Base-by-base conservation (phyloP, 1,284 basidiomycete genomes). In the Volvariella volvacea region DNA sequence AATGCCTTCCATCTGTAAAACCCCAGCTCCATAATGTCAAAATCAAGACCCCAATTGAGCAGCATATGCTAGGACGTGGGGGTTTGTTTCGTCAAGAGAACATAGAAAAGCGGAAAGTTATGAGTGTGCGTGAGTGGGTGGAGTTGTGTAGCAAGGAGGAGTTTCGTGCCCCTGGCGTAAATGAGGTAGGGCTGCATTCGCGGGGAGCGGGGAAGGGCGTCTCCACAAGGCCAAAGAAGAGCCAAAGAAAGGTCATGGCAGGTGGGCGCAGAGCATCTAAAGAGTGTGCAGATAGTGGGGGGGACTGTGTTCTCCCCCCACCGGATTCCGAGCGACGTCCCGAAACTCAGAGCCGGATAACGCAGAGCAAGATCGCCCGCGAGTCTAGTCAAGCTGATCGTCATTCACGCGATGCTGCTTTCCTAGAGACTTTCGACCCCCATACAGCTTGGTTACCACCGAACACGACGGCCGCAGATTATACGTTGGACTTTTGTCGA, bases 71-170 rank as follows among this genome's bases (percentile, higher is more conserved):
- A 37, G 94, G 94, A 8, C 74, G 79, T 33, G 79, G 80, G 6
- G 93, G 93, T 4, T 73, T 94, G 3, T 97, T 92, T 60, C 79
- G 88, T n/a, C 85, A 91, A 55, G 81, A 89, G 64, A 97, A 96
- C 60, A 75, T 96, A 52, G 92, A 92, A 68, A 91, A 89, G 60
- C 80, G 89, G 49, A 84, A 83, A 54, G 68, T 78, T 15, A 78
- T 92, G 73, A 86, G 82, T 49, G 78, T 93, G 20, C 80, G 88
- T 47, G 89, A 93, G 58, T 94, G 92, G 92, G 80, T 76, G 2
- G 83, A 88, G 54, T 72, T 92, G n/a, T 92, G 88, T 56, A 62
- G 63, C 19, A 81, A 78, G 52, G 78, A 82, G 15, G 84, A 86
- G 8, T 76, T 75, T 44, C 73, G 79, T 31, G 76, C 84, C 0